Base-by-base conservation (phyloP, 208 protist genomes). In the Acanthamoeba castellanii region DNA sequence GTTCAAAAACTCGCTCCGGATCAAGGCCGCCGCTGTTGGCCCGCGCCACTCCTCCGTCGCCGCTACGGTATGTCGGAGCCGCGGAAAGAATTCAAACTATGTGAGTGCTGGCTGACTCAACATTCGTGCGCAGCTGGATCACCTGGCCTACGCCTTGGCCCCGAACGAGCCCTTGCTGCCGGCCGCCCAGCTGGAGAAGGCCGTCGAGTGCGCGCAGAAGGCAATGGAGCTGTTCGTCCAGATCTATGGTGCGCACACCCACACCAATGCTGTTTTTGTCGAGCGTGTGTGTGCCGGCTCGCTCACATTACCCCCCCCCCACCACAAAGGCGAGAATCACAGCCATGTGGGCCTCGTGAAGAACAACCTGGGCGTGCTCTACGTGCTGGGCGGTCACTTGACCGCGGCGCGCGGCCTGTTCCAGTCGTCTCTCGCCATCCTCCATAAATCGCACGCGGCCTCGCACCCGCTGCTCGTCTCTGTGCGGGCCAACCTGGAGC, bases 351-450 rank as follows among this genome's bases (percentile, higher is more conserved):
- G 74, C 11, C 32, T 82, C 8, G 74, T 82, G 20, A 45, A 30
- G 34, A 82, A 82, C 74, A 82, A 82, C 45, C 42, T 82, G 74
- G 74, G 74, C 42, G 74, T 82, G 32, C 74, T 82, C 74, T 55
- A n/a, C 74, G 74, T 34, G 11, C 74, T 82, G 45, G 74, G 4
- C 25, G 74, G 74, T 14, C 34, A 52, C 25, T 52, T 82, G 34
- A 6, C 5, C 32, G 74, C 7, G 42, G 74, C 74, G 74, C 74
- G 30, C 74, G 74, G 55, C 74, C n/a, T 78, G 70, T 45, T 78
- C 32, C 70, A 78, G 22, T 78, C 70, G 70, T 34, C 70, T 0
- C 70, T 78, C 27, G 70, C 13, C 37, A 78, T 78, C 70, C 70
- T 78, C 30, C 70, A 78, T 1, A 78, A 78, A 42, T 78, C 70